Conservation (phyloP, 202 grass and related monocot genomes). For the Hordeum pubiflorum region DNA sequence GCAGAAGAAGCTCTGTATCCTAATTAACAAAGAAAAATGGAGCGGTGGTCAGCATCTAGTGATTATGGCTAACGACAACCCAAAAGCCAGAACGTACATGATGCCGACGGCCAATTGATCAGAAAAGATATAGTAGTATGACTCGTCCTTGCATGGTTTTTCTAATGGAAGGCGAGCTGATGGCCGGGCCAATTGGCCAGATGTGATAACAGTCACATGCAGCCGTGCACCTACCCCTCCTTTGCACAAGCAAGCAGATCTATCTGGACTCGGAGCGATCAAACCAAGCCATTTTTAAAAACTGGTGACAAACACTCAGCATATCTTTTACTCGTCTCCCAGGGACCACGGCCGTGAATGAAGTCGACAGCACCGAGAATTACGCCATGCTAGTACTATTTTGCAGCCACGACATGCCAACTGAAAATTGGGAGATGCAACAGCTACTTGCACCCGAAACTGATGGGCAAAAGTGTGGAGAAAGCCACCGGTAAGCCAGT, state of each 20-base stretch:
- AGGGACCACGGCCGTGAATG: background rate
- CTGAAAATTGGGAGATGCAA: conserved; percentile 2
- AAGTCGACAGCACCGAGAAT: conserved; percentile 17
- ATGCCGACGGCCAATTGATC: background rate
- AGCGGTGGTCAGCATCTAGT: background rate
- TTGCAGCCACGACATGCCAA: conserved; percentile 23
- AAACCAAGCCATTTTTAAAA: background rate
- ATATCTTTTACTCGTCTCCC: background rate
- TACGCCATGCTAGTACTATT: conserved; percentile 11
- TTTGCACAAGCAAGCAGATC: conserved; percentile 2
- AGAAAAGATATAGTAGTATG: background rate
- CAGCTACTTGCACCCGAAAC: background rate
- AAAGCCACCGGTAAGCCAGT: background rate
- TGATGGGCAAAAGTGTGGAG: background rate
- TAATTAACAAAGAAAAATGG: background rate
- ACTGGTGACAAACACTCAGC: background rate
- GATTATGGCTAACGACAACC: background rate
- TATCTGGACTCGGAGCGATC: background rate
- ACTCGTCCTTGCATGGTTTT: background rate
- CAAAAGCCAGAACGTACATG: background rate
- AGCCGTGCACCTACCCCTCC: conserved; percentile 17
- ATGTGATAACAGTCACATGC: conserved; percentile 13
- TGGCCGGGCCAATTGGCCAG: background rate
- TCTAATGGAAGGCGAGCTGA: background rate
- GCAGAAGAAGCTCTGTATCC: background rate